Evolutionary conservation across 768 basidiomycete genomes (phyloP).

Genomic region (Pulveroboletus sp.): DNA sequence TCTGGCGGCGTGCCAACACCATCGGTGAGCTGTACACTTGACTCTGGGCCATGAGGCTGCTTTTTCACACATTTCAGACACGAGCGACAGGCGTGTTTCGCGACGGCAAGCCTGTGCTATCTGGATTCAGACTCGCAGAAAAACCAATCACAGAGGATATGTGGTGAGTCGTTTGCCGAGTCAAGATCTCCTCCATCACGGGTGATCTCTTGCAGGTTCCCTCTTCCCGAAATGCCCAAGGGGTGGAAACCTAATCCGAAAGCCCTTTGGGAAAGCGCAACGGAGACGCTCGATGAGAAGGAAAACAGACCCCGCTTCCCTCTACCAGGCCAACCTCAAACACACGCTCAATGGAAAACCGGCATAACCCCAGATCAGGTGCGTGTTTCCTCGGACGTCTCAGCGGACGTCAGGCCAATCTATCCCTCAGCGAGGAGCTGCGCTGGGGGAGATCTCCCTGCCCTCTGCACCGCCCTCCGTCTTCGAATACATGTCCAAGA

Average conservation of each 20-base stretch:
- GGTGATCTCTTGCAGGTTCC: conserved; percentile 55
- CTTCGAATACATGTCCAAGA: conserved; percentile 91
- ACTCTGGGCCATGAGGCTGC: not conserved
- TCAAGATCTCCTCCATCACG: conserved; percentile 16
- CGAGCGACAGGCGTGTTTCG: conserved; percentile 44
- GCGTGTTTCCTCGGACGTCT: conserved; percentile 20
- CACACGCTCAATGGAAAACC: conserved; percentile 51
- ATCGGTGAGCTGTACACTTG: conserved; percentile 10
- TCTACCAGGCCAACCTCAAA: conserved; percentile 23
- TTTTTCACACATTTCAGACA: conserved; percentile 23
- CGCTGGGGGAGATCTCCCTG: conserved; percentile 79
- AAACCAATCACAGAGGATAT: conserved; percentile 65
- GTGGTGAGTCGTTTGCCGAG: conserved; percentile 45
- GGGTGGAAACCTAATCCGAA: conserved; percentile 85
- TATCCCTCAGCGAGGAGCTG: conserved; percentile 61
- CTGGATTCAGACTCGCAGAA: conserved; percentile 71
- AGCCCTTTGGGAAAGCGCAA: conserved; percentile 61
- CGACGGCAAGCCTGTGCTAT: conserved; percentile 69
- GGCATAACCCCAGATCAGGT: conserved; percentile 74
- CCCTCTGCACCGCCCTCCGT: conserved; percentile 73
- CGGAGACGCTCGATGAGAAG: conserved; percentile 37
- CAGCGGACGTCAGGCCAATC: conserved; percentile 4
- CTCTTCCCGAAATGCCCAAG: conserved; percentile 73
- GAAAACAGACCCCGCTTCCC: conserved; percentile 37
- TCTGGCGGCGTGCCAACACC: conserved; percentile 5